Evolutionary conservation across 2,329 filamentous ascomycete genomes (phyloP).

Genomic region (Alternaria incomplexa): DNA sequence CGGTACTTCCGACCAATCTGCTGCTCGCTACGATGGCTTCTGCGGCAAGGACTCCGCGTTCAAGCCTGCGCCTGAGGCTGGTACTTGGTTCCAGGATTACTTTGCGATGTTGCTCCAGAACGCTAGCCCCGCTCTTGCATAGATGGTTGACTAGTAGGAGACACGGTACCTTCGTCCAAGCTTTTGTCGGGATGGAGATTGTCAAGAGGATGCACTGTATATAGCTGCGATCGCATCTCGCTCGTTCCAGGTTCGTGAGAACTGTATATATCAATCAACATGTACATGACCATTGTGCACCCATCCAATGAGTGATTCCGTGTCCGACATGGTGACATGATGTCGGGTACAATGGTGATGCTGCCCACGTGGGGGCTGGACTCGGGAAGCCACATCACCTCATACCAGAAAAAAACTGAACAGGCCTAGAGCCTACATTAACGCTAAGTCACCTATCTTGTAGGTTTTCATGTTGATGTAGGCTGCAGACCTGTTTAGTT

Average conservation of each 20-base stretch:
- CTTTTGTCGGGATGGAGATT: neutral
- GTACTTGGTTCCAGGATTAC: conserved; percentile 67
- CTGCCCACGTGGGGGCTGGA: neutral
- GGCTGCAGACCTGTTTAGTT: too few species aligned
- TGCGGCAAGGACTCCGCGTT: conserved; percentile 63
- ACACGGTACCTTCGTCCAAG: too few species aligned
- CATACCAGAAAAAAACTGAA: too few species aligned
- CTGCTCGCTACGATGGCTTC: conserved; percentile 61
- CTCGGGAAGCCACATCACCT: neutral
- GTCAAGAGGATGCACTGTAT: neutral
- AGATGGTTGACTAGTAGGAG: neutral
- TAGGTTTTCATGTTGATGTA: too few species aligned
- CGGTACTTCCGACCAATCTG: conserved; percentile 51
- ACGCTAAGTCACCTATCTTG: too few species aligned
- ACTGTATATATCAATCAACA: neutral
- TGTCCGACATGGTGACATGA: neutral
- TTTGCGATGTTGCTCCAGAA: conserved; percentile 45
- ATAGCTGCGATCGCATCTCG: neutral
- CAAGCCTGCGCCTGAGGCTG: conserved; percentile 71
- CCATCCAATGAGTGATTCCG: neutral
- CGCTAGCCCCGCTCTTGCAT: conserved; percentile 39
- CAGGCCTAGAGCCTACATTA: too few species aligned
- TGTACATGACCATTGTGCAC: neutral
- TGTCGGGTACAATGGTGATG: too few species aligned
- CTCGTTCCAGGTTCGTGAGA: neutral